phyloP scores from a whole-genome alignment of 179 eudicot species.

The Spinacia oleracea region DNA sequence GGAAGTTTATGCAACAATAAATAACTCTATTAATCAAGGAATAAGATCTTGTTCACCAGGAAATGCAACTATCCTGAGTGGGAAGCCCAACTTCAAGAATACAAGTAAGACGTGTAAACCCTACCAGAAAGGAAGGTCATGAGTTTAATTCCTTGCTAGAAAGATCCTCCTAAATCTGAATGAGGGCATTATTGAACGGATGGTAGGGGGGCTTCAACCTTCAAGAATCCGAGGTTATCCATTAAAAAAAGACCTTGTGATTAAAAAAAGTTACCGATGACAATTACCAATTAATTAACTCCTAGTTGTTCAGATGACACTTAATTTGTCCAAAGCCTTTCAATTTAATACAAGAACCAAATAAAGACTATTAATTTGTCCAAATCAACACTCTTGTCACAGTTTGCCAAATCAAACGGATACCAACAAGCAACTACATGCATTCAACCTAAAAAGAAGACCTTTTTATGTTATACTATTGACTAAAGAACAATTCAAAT shows the following conservation, averaged over 20 bases:
- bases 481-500: not conserved
- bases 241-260: not conserved
- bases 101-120: not conserved
- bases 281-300: not conserved
- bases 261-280: not conserved
- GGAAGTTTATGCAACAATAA: not conserved
- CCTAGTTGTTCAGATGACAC: not conserved
- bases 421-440: conserved; percentile 3
- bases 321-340: too few relatives aligned
- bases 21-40: not conserved
- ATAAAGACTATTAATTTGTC: not conserved
- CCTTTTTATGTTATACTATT: not conserved
- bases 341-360: not conserved
- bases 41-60: not conserved
- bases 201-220: not conserved
- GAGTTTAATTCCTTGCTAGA: not conserved
- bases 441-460: not conserved
- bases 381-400: not conserved
- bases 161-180: not conserved
- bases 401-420: not conserved
- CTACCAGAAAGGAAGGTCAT: not conserved
- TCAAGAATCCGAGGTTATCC: not conserved
- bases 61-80: not conserved
- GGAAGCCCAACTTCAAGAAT: not conserved
- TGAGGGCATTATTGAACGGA: not conserved